Conservation (phyloP, 2,329 filamentous ascomycete genomes). For the Cadophora sp. region DNA sequence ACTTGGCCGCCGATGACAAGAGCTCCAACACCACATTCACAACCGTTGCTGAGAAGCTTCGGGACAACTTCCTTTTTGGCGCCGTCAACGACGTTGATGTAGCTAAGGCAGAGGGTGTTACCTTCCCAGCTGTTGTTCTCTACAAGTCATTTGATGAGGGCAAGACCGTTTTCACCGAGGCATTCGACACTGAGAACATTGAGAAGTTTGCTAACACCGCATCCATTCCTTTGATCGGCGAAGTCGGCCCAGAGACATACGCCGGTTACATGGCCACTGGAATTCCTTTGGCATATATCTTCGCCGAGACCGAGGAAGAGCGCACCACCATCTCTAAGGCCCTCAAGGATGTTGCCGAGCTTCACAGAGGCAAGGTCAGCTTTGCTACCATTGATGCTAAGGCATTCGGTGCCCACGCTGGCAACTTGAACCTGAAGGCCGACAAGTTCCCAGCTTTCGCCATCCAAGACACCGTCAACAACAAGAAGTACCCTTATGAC, state of each 20-base stretch:
- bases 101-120: constrained; percentile 89
- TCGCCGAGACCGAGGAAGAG: constrained; percentile 91
- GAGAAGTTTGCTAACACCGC: constrained; percentile 83
- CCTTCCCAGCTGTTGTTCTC: constrained; percentile 84
- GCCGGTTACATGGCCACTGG: constrained; percentile 91
- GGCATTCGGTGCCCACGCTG: constrained; percentile 91
- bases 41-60: constrained; percentile 71
- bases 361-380: constrained; percentile 94
- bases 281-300: constrained; percentile 96
- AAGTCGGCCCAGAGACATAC: constrained; percentile 97
- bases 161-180: constrained; percentile 82
- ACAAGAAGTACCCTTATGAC: constrained; percentile 96
- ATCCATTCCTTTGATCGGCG: constrained; percentile 89
- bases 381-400: constrained; percentile 97
- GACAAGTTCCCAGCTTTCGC: constrained; percentile 97
- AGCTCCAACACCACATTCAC: constrained; percentile 85
- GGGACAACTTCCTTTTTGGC: constrained; percentile 93
- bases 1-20: constrained; percentile 82
- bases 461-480: constrained; percentile 94
- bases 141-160: constrained; percentile 99
- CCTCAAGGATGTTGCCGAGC: constrained; percentile 86
- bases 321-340: constrained; percentile 77
- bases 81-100: constrained; percentile 82
- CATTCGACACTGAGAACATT: constrained; percentile 83
- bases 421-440: constrained; percentile 95